Evolutionary conservation across 805 yeast genomes (phyloP), one percentile per base, ranked within the genome.

Genomic region (Kuraishia borneana): DNA sequence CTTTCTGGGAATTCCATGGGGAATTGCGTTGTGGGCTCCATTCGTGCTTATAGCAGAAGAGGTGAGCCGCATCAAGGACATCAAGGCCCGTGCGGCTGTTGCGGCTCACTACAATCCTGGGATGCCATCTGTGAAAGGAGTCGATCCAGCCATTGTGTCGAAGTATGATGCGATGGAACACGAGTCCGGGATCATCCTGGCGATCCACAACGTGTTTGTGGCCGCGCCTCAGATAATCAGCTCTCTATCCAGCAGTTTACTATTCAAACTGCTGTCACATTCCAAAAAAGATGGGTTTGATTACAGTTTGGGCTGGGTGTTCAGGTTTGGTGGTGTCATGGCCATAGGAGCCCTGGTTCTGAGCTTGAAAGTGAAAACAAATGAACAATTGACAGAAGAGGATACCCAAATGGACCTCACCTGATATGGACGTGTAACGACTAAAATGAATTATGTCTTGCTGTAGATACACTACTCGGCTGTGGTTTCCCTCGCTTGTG

Each of bases 21-120:
- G 82, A 1, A 61, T 61, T 38, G 76, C 80, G 0, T 59, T 73
- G 13, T 76, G 83, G 83, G 74, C 76, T 2, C 83, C 83, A 5
- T 76, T 73, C 49, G 74, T 73, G 1, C 45, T 76, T 26, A 72
- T 76, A 8, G 68, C 78, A 22, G 76, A 72, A 43, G 78, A 72
- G 40, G 58, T 70, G 13, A 59, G 74, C 21, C 51, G 75, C 35
- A 66, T 71, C 21, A 69, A 66, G 39, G 72, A 65, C 41, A 57
- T 65, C 20, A 68, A 66, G 37, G 53, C 63, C 0, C 37, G 48
- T 14, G 48, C 38, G 8, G 43, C 35, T 5, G 26, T 36, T 2
- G 35, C 10, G 21, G 21, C 32, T 9, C 6, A 12, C 7, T 21
- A 21, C 23, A 8, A 7, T 8, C 10, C 23, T 21, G 10, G 7